Percentiles rank a stretch among this genome's conserved stretches.
These are phyloP conservation scores for Aspergillus sp. DNA, from an alignment of 2,329 filamentous ascomycete species.

Conservation along the genomic window DNA sequence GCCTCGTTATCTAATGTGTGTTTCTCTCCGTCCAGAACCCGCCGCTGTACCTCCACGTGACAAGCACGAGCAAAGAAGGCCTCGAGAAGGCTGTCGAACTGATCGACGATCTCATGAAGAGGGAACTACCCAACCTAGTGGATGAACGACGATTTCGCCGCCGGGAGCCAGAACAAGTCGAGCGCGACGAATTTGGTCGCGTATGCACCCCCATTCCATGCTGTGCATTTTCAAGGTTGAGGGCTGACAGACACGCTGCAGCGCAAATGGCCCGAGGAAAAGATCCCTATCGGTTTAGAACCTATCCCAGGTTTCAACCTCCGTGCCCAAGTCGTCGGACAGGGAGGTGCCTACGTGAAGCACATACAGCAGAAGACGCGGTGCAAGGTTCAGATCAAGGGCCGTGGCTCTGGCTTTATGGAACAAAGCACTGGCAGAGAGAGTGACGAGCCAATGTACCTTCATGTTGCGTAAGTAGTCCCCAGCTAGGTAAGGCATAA, in stretches of 20 bases:
- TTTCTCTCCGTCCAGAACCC: constrained; percentile 68
- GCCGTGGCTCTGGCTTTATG: constrained; percentile 90
- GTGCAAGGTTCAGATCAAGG: constrained; percentile 97
- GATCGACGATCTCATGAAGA: constrained; percentile 94
- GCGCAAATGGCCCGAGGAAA: constrained; percentile 99
- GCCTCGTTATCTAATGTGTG: constrained; percentile 3
- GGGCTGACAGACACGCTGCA: constrained; percentile 44
- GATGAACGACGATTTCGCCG: constrained; percentile 92
- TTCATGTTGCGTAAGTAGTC: constrained; percentile 79
- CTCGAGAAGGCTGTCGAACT: constrained; percentile 84
- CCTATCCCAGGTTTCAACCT: constrained; percentile 94
- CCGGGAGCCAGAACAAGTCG: constrained; percentile 76
- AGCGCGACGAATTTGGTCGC: constrained; percentile 87
- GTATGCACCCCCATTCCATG: constrained; percentile 54
- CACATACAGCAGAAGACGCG: constrained; percentile 95
- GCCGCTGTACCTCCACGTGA: constrained; percentile 92
- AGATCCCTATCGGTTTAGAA: constrained; percentile 87
- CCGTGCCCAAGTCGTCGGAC: constrained; percentile 92
- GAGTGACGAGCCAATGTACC: constrained; percentile 94
- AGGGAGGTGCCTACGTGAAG: constrained; percentile 94
- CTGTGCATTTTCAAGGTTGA: neutral
- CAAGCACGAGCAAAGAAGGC: constrained; percentile 88
- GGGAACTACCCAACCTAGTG: constrained; percentile 92
- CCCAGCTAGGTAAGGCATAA: neutral
- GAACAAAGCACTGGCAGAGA: constrained; percentile 86